phyloP scores from a whole-genome alignment of 495 filamentous ascomycete genomes.

The Saxophila tyrrhenica region DNA sequence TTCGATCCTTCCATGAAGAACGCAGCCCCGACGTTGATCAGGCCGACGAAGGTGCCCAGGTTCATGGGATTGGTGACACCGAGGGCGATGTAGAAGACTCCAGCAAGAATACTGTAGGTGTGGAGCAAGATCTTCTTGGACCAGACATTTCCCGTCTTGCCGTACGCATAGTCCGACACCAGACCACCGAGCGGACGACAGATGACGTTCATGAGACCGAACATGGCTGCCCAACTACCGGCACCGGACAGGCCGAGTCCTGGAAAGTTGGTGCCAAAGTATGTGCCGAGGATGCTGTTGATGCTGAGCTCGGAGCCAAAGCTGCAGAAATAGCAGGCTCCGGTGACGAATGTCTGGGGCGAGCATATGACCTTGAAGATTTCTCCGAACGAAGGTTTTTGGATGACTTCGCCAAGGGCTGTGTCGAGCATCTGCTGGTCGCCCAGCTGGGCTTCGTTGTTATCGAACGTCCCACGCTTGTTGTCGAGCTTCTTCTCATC shows the following conservation, averaged over 20 bases:
- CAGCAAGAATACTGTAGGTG: slow-evolving; percentile 25
- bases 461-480: slow-evolving; percentile 19
- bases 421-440: slow-evolving; percentile 26
- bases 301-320: slow-evolving; percentile 30
- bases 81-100: slow-evolving; percentile 27
- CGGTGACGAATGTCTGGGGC: slow-evolving; percentile 26
- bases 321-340: slow-evolving; percentile 29
- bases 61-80: slow-evolving; percentile 21
- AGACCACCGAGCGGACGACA: slow-evolving; percentile 28
- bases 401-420: slow-evolving; percentile 30
- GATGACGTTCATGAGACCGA: slow-evolving; percentile 30
- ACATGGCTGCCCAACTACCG: slow-evolving; percentile 34
- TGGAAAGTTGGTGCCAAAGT: slow-evolving; percentile 26
- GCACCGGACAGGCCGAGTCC: slow-evolving; percentile 21
- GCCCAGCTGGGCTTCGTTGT: slow-evolving; percentile 23
- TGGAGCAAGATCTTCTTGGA: slow-evolving; percentile 30
- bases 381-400: slow-evolving; percentile 25
- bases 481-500: slow-evolving; percentile 26
- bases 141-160: slow-evolving; percentile 24
- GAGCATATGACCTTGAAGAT: slow-evolving; percentile 21
- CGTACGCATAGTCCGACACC: slow-evolving; percentile 25
- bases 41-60: slow-evolving; percentile 25
- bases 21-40: slow-evolving; percentile 23
- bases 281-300: slow-evolving; percentile 31
- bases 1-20: slow-evolving; percentile 33